phyloP scores from a whole-genome alignment of 1,284 basidiomycete species.

The Hypsizygus ulmarius region DNA sequence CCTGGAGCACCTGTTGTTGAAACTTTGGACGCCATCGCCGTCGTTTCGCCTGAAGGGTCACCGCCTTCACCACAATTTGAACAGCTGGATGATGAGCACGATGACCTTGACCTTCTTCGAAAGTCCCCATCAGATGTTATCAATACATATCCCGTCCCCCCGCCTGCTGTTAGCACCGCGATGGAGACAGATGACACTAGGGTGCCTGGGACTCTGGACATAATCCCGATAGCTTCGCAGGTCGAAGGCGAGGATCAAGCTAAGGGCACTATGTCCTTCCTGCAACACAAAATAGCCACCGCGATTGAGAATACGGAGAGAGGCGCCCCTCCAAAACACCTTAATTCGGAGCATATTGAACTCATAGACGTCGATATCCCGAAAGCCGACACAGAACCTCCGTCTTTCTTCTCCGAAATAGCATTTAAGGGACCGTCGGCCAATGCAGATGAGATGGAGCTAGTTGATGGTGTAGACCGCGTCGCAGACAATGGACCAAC shows the following conservation, averaged over 20 bases:
- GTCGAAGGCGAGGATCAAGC: no score
- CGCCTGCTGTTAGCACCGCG: neutral
- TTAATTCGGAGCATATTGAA: neutral
- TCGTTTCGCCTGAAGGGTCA: neutral
- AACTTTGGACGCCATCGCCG: neutral
- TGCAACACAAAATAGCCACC: neutral
- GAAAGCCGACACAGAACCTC: neutral
- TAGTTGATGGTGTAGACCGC: neutral
- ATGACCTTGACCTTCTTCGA: conserved; percentile 30
- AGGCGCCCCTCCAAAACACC: neutral
- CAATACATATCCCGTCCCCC: neutral
- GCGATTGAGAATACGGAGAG: neutral
- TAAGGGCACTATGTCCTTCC: no score
- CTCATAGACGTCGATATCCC: neutral
- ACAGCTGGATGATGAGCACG: conserved; percentile 22
- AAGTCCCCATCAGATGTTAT: conserved; percentile 11
- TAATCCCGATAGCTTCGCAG: no score
- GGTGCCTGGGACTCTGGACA: neutral
- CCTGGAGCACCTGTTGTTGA: neutral
- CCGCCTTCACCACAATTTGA: conserved; percentile 4
- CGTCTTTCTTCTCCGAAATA: neutral
- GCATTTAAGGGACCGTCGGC: neutral
- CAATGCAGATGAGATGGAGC: neutral
- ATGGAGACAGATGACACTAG: neutral
- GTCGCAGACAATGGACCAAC: no score